phyloP scores from a whole-genome alignment of 345 rosid genomes.

The Moringa oleifera region DNA sequence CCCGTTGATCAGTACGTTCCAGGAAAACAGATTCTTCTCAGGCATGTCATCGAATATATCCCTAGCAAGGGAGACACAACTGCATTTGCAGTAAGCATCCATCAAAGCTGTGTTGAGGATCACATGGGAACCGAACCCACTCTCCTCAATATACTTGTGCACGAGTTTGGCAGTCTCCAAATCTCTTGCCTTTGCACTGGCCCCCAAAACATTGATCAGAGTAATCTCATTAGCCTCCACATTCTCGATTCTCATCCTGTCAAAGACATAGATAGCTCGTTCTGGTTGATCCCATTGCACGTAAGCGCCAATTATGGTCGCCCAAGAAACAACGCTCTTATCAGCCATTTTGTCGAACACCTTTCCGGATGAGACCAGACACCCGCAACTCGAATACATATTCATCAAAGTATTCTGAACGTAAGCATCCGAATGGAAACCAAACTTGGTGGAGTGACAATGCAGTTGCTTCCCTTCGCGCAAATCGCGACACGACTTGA shows the following conservation, averaged over 20 bases:
- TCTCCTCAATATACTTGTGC: background rate
- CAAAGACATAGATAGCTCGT: background rate
- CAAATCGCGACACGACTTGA: constrained; percentile 12
- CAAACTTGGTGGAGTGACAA: constrained; percentile 18
- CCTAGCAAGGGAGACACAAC: background rate
- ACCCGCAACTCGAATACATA: constrained; percentile 19
- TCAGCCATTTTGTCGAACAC: constrained; percentile 17
- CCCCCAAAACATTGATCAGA: background rate
- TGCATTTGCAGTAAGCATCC: background rate
- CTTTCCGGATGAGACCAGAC: constrained; percentile 12
- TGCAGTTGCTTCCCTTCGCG: constrained; percentile 12
- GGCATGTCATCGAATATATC: background rate
- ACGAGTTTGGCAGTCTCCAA: background rate
- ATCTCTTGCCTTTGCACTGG: background rate
- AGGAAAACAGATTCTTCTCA: constrained; percentile 12
- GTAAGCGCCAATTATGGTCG: constrained; percentile 15
- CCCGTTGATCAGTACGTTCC: constrained; percentile 26
- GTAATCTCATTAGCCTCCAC: background rate
- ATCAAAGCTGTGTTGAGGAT: background rate
- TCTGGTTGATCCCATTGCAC: constrained; percentile 14
- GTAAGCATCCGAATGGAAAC: constrained; percentile 20
- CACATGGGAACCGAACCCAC: background rate
- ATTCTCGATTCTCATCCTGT: background rate
- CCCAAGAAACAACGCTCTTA: constrained; percentile 20
- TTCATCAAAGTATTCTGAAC: constrained; percentile 20